Base-by-base conservation (phyloP, 2,329 filamentous ascomycete species). In the Coniosporium tulheliwenetii region DNA sequence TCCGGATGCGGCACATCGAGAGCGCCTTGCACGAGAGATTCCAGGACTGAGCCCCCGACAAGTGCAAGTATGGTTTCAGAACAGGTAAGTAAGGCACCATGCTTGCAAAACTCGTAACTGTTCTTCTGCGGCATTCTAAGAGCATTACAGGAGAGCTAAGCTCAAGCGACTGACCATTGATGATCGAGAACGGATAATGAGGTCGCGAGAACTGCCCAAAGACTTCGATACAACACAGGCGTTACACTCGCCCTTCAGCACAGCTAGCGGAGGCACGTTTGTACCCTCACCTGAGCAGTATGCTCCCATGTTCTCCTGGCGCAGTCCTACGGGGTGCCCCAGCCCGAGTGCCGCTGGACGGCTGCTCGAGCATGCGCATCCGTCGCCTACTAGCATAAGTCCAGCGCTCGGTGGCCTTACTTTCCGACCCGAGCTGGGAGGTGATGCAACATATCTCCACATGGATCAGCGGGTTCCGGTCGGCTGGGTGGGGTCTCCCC, bases 31-130 rank as follows among this genome's bases (percentile, higher is more conserved):
- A 3, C 71, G 81, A 47, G 85, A 95, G 57, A 95, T 96, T 37
- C 87, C 89, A 30, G 89, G 87, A 1, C 64, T 96, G 38, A 94
- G 84, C 52, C 85, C 87, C 32, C 77, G 87, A 45, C 87, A 96
- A 58, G 89, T 96, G 16, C 87, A 96, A 60, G 87, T 96, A 39
- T 96, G 87, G 89, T 96, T 96, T 62, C 87, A 96, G 62, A 96
- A 96, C 62, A 77, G 87, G 87, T 94, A 72, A 51, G 71, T 54
- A 41, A 32, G 29, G 19, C 19, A 26, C 19, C 19, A 26, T 7
- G 19, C 19, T 7, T 7, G 4, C 19, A 26, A 26, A 7, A 26
- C 19, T 37, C 38, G 42, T 45, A 50, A 44, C 47, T 44, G 30
- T 34, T 33, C 30, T 33, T 34, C 40, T 39, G 39, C 36, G 7